Evolutionary conservation across 2,329 filamentous ascomycete species (phyloP), one percentile per base, ranked within the genome.

Genomic region (Thermothelomyces thermophilus): DNA sequence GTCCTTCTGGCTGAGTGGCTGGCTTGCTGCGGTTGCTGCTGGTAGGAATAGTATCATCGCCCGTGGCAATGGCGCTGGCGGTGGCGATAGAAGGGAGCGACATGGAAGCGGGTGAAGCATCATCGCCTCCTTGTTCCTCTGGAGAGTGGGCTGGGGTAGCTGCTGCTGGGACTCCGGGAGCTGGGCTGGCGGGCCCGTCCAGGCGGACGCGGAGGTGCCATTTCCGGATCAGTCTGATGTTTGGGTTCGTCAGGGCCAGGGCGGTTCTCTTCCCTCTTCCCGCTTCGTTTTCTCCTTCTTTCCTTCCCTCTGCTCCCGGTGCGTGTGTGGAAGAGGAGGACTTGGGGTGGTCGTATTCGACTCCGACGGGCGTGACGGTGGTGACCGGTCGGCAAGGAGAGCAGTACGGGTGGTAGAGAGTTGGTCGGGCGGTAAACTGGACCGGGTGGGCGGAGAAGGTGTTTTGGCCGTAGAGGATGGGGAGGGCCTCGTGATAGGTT

Each of bases 381-480:
- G 60, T 59, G 50, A 69, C 55, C 20, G 42, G 57, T 46, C 42
- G 61, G 63, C 34, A 73, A 67, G n/a, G 28, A 9, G 14, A 6
- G 36, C 26, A 33, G 28, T 48, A 44, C 1, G 47, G 34, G 28
- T 49, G 26, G 41, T 50, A 47, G 14, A 47, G 49, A 1, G 67
- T 66, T 7, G 72, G 72, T 51, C 70, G 69, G 3, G 62, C 55
- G 5, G 70, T 64, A 8, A 75, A 69, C 16, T 71, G 61, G 3
- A 62, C 61, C 1, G 64, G 63, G 60, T 74, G 70, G 10, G 70
- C 68, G 49, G 68, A 55, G 61, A 74, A 75, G 35, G 64, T 69
- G 64, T 75, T 75, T 52, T 52, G 52, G 19, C 58, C 52, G 62
- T 75, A 75, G 36, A 75, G 69, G 17, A 74, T 50, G 4, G 67